Evolutionary conservation across 768 basidiomycete species (phyloP).

Genomic region (Dendrothele bispora): DNA sequence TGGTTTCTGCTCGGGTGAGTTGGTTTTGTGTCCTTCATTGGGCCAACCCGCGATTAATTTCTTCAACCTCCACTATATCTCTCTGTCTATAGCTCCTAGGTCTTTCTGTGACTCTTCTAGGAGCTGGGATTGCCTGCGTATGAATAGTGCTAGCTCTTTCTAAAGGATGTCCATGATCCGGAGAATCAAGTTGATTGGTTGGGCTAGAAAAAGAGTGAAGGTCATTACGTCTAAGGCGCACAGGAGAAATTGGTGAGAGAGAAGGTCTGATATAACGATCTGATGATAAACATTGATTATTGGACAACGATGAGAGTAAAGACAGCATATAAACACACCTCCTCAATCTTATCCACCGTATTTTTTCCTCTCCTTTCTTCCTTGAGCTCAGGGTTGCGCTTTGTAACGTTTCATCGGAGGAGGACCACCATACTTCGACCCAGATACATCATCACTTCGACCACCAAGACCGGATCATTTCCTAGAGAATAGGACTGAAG

Average conservation of each 20-base stretch:
- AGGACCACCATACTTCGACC: too few species aligned
- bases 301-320: background rate
- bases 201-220: conserved; percentile 5
- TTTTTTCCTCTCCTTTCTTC: background rate
- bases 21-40: too few species aligned
- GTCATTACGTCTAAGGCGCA: too few species aligned
- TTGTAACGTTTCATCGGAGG: conserved; percentile 8
- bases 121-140: too few species aligned
- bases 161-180: background rate
- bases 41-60: too few species aligned
- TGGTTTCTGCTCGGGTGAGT: too few species aligned
- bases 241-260: too few species aligned
- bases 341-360: background rate
- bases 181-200: background rate
- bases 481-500: too few species aligned
- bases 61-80: too few species aligned
- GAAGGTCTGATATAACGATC: background rate
- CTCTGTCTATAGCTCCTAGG: too few species aligned
- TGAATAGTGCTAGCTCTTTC: too few species aligned
- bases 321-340: background rate
- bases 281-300: background rate
- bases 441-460: background rate
- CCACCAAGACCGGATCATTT: background rate
- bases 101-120: too few species aligned
- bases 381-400: background rate